Conservation (phyloP, 2,329 filamentous ascomycete genomes). For the Alternaria ethzedia region DNA sequence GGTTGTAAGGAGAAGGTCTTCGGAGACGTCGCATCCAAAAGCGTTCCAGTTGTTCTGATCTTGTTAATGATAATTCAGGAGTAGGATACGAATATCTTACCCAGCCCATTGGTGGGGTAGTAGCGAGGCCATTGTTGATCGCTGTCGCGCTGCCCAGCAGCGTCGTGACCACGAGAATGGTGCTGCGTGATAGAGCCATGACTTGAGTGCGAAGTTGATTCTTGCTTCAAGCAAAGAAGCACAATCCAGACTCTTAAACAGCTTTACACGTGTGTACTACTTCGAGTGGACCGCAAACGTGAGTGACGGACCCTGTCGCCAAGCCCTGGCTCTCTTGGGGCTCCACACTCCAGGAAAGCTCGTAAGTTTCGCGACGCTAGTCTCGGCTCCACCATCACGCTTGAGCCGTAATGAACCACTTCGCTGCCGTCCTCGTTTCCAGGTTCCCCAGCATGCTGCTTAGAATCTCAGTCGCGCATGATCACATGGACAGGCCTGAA, state of each 20-base stretch:
- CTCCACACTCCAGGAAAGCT: conserved; percentile 16
- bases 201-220: neutral
- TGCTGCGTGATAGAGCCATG: conserved; percentile 19
- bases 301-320: neutral
- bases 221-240: neutral
- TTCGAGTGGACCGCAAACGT: neutral
- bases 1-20: conserved; percentile 34
- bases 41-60: conserved; percentile 34
- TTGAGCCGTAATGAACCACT: neutral
- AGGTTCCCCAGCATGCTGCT: neutral
- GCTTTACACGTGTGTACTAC: conserved; percentile 1
- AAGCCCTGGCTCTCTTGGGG: conserved; percentile 5
- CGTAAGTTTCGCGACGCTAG: conserved; percentile 30
- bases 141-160: conserved; percentile 22
- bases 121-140: conserved; percentile 33
- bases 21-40: conserved; percentile 36
- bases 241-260: neutral
- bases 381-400: neutral
- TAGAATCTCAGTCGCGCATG: neutral
- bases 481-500: conserved; percentile 18
- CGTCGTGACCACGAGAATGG: conserved; percentile 14
- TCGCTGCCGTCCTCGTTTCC: neutral
- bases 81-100: neutral
- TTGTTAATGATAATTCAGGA: neutral
- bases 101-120: conserved; percentile 34